Evolutionary conservation across 495 filamentous ascomycete genomes (phyloP), one percentile per base, ranked within the genome.

Genomic region (Acidomyces sp.): DNA sequence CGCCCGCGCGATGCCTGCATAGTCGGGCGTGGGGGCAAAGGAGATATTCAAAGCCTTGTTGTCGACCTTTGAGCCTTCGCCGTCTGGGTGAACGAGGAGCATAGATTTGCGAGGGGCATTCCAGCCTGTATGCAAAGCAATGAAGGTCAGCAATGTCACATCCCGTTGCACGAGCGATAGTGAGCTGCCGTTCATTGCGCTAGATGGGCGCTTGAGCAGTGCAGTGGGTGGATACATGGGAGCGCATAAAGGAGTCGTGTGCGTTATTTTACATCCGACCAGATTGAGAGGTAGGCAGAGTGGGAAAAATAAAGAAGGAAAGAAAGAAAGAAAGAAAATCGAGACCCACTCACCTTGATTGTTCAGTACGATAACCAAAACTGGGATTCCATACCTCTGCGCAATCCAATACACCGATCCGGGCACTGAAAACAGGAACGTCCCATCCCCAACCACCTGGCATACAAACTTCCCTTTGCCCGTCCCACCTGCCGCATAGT

Each of bases 331-430:
- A 24, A 23, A 10, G 17, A 23, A 18, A 16, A 28, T 27, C 13
- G 37, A 34, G 10, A 21, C 15, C 6, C 15, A 51, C 62, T 52
- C 49, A 74, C 75, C 86, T 60, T 90, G 82, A 58, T 96, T 96
- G 57, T 94, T 95, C 39, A 96, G 59, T 2, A 96, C 81, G 43
- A 96, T 86, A 0, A 86, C 93, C 43, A 96, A 61, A 12, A 93
- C 68, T 0, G 88, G 87, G 37, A 94, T 88, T 16, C 76, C 73
- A 57, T 96, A 96, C 12, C 87, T 73, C 49, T 75, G 69, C 2
- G 77, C 64, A 41, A 96, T 88, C 88, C 88, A 96, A 62, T 94
- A 94, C 15, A 95, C 86, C 17, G 75, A 82, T 0, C 83, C 82
- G 0, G 88, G 88, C 0, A 96, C 79, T 17, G 74, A 53, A 41